Percentiles rank a stretch among this genome's conserved stretches.
phyloP scores from a whole-genome alignment of 1,284 basidiomycete genomes.

The Melampsora larici-populina region DNA sequence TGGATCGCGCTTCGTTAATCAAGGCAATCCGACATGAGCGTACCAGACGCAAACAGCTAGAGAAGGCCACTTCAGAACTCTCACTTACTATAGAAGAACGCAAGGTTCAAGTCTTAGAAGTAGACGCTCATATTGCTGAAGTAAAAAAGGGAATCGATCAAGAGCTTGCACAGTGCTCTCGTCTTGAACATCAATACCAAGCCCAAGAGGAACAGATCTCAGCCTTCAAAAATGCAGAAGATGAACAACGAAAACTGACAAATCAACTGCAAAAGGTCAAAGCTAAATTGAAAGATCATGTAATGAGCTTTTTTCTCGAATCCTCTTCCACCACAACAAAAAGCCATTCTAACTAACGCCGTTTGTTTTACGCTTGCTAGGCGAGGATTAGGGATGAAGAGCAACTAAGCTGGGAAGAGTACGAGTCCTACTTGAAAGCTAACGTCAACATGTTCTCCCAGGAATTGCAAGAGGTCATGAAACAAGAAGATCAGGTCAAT shows the following conservation, averaged over 20 bases:
- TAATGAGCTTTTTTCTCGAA: neutral
- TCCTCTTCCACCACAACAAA: neutral
- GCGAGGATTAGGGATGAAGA: neutral
- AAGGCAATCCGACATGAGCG: neutral
- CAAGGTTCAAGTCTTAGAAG: neutral
- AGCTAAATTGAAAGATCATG: slow-evolving; percentile 2
- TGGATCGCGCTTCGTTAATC: neutral
- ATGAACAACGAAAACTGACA: neutral
- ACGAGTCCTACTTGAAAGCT: neutral
- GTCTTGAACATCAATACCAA: neutral
- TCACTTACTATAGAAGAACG: neutral
- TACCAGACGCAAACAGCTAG: neutral
- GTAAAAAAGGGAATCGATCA: neutral
- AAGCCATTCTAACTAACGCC: neutral
- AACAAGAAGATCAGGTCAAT: neutral
- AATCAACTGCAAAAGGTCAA: neutral
- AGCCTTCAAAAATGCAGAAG: neutral
- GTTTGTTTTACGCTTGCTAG: neutral
- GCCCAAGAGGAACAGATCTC: neutral
- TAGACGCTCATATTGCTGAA: neutral
- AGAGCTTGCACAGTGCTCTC: neutral
- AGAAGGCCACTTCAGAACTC: neutral
- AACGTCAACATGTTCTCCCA: neutral
- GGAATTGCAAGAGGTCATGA: neutral
- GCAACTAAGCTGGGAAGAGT: neutral